These are phyloP conservation scores for Graphiopsis chlorocephala DNA, from an alignment of 2,329 filamentous ascomycete species.

Conservation along the genomic window DNA sequence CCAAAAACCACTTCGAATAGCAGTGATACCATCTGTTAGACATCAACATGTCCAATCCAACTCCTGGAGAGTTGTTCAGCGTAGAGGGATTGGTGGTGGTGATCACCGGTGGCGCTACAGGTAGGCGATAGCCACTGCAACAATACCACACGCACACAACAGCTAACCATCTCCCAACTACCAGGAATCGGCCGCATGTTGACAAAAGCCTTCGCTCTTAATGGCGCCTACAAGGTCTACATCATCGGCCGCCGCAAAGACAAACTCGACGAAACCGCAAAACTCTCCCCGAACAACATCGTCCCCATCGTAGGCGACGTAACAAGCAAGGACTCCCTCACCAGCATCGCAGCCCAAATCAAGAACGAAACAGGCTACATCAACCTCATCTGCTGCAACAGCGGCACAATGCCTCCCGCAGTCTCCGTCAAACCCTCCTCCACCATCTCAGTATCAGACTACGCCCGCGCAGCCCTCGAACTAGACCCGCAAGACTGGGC, in stretches of 20 bases:
- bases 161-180: neutral
- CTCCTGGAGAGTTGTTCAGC: conserved; percentile 41
- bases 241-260: conserved; percentile 51
- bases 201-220: conserved; percentile 43
- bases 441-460: conserved; percentile 22
- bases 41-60: neutral
- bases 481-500: conserved; percentile 24
- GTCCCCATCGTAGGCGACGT: conserved; percentile 46
- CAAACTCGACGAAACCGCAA: conserved; percentile 45
- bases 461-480: conserved; percentile 22
- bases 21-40: neutral
- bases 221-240: conserved; percentile 53
- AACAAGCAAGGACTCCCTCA: conserved; percentile 41
- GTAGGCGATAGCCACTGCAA: conserved; percentile 32
- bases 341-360: conserved; percentile 37
- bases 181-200: conserved; percentile 46
- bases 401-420: conserved; percentile 28
- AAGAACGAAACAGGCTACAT: conserved; percentile 35
- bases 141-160: neutral
- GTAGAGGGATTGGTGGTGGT: conserved; percentile 54
- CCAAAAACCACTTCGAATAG: neutral
- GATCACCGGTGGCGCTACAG: conserved; percentile 54
- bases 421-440: conserved; percentile 11
- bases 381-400: conserved; percentile 39
- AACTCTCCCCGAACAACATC: conserved; percentile 33